Evolutionary conservation across 192 early-diverging fungal genomes (phyloP), one percentile per base, ranked within the genome.

Genomic region (Coemansia sp.): DNA sequence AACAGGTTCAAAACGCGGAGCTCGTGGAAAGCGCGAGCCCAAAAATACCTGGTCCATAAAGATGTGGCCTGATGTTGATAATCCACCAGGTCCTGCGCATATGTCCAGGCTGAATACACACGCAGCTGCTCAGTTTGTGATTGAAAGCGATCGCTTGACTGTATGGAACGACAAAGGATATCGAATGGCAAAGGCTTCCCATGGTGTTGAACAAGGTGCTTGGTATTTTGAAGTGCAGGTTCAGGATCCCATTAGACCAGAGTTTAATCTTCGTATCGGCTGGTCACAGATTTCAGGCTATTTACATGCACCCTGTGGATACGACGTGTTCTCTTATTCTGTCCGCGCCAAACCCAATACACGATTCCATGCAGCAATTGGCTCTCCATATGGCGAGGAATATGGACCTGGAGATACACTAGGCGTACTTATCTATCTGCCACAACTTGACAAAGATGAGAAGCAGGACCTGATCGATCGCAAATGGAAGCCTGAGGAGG

Each of bases 281-380:
- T 92, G 86, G 86, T 85, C 86, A 16, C 88, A 90, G 75, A 92
- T 92, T 62, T 85, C 84, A 23, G 90, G 89, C 7, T 87, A 89
- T 57, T 73, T 90, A 19, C 88, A 92, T 49, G 90, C 86, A 6
- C 88, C 89, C 19, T 90, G 89, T 44, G 90, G 90, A 0, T 88
- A 81, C 56, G 90, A 92, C 62, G 74, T 80, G 56, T 92, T 90
- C 56, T 84, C 84, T 41, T 92, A 90, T 64, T 85, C 84, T 49
- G 85, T 83, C 68, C 84, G 90, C 47, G 85, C 83, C 54, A 72
- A 75, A 31, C 89, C 90, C 14, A 85, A 83, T 25, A 87, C 89
- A 0, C 78, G 88, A 7, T 92, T 92, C 65, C 89, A 92, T 65
- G 69, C 73, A 0, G 75, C 84, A 4, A 76, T 71, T 14, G 82